Percentiles rank a stretch among this genome's conserved stretches.
Evolutionary conservation across 2,329 filamentous ascomycete genomes (phyloP).

Genomic region (Monosporascus sp.): DNA sequence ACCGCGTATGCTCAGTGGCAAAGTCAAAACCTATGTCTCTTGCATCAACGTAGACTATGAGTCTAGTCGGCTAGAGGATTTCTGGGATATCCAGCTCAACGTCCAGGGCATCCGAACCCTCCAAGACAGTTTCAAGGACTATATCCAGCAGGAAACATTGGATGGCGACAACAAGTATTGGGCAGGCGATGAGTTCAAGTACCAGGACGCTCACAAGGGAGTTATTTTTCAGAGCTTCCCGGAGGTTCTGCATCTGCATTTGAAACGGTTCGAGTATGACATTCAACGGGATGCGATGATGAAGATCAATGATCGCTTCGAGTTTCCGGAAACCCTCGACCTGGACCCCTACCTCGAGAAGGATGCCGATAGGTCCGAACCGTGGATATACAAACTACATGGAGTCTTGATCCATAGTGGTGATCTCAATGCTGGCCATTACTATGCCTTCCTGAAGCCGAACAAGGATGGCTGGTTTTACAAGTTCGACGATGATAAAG

Average conservation of each 20-base stretch:
- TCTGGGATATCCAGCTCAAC: constrained; percentile 98
- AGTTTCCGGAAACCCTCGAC: constrained; percentile 80
- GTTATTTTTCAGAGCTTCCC: constrained; percentile 97
- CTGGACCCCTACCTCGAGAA: constrained; percentile 82
- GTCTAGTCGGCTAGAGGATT: constrained; percentile 91
- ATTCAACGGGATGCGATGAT: constrained; percentile 95
- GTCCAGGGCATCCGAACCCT: constrained; percentile 90
- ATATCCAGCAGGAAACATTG: constrained; percentile 92
- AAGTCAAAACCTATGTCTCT: constrained; percentile 97
- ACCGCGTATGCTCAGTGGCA: constrained; percentile 88
- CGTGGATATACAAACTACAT: constrained; percentile 89
- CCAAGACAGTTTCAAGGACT: constrained; percentile 92
- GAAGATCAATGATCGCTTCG: constrained; percentile 94
- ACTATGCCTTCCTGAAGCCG: constrained; percentile 95
- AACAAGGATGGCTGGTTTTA: constrained; percentile 92
- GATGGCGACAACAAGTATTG: constrained; percentile 99
- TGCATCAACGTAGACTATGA: constrained; percentile 99
- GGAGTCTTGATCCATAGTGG: constrained; percentile 95
- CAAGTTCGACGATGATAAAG: constrained; percentile 94
- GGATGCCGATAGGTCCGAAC: constrained; percentile 78
- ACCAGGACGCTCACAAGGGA: constrained; percentile 95
- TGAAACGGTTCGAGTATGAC: constrained; percentile 98
- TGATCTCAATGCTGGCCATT: constrained; percentile 94
- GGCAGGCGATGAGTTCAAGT: constrained; percentile 79
- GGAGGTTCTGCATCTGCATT: constrained; percentile 85